phyloP scores from a whole-genome alignment of 2,329 filamentous ascomycete genomes.

The Colletotrichum sp. region DNA sequence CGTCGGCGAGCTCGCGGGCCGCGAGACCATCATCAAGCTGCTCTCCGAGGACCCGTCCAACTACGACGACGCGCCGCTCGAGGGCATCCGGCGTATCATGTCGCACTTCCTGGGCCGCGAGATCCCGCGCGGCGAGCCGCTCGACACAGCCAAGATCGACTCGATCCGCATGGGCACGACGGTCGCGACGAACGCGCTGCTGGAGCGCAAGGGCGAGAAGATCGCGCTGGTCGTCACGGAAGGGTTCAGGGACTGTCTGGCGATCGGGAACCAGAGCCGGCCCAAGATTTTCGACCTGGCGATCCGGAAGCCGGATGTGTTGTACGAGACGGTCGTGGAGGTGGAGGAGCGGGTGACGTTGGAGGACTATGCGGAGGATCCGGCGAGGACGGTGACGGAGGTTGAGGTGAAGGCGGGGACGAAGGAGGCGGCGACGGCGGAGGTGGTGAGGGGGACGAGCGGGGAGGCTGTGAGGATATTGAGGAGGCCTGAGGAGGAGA shows the following conservation, averaged over 20 bases:
- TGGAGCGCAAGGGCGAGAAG: constrained; percentile 88
- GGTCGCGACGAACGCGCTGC: constrained; percentile 88
- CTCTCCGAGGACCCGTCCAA: constrained; percentile 90
- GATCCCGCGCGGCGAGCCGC: constrained; percentile 77
- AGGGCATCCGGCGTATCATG: constrained; percentile 87
- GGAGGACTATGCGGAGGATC: constrained; percentile 92
- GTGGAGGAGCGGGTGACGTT: constrained; percentile 89
- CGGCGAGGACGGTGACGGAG: constrained; percentile 61
- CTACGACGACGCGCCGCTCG: constrained; percentile 88
- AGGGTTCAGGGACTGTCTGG: constrained; percentile 86
- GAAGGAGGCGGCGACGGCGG: constrained; percentile 52
- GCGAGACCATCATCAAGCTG: constrained; percentile 85
- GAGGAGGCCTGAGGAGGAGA: constrained; percentile 53
- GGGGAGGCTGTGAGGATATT: constrained; percentile 74
- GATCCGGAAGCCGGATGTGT: constrained; percentile 83
- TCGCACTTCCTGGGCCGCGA: constrained; percentile 76
- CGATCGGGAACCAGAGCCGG: constrained; percentile 89
- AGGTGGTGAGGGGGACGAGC: constrained; percentile 69
- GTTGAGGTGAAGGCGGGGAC: constrained; percentile 60
- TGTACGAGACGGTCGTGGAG: constrained; percentile 88
- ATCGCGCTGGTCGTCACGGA: constrained; percentile 88
- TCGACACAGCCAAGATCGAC: constrained; percentile 85
- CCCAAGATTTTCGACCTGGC: constrained; percentile 91
- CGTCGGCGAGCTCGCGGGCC: constrained; percentile 79
- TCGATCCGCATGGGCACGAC: constrained; percentile 97